Evolutionary conservation across 106 monocot species (phyloP).

Genomic region (Dendrobium officinale): DNA sequence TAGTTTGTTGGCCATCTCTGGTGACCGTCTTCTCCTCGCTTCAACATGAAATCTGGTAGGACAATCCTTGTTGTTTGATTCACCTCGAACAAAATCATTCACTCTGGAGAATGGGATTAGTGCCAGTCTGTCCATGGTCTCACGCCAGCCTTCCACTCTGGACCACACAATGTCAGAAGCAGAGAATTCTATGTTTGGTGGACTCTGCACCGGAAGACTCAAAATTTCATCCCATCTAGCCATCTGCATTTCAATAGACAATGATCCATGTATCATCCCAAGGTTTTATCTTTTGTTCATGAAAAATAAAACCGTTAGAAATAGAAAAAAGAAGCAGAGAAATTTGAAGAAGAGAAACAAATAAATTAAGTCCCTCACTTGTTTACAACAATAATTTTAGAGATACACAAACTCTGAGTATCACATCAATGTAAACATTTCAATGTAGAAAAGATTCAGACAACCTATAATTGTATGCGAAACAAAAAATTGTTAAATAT

Average conservation of each 20-base stretch:
- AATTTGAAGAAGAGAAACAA: background rate
- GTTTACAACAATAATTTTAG: background rate
- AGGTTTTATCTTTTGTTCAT: background rate
- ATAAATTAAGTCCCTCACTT: background rate
- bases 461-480: background rate
- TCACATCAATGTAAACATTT: background rate
- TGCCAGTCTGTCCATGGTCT: slow-evolving; percentile 73
- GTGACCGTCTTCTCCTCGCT: slow-evolving; percentile 74
- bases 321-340: background rate
- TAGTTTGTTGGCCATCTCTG: slow-evolving; percentile 48
- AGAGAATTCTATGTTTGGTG: slow-evolving; percentile 67
- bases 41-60: slow-evolving; percentile 95
- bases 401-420: background rate
- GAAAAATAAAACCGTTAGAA: background rate
- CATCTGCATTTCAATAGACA: slow-evolving; percentile 40
- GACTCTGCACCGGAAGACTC: slow-evolving; percentile 83
- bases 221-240: slow-evolving; percentile 94
- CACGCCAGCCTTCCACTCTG: slow-evolving; percentile 88
- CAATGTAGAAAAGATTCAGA: background rate
- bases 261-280: background rate
- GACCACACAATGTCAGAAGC: slow-evolving; percentile 87
- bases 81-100: slow-evolving; percentile 84
- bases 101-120: slow-evolving; percentile 87
- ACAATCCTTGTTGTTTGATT: slow-evolving; percentile 86
- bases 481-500: background rate